A percentile compares a stretch with the other conserved stretches of the same genome.
phyloP scores from a whole-genome alignment of 208 protist species.

The Polymyxa betae region DNA sequence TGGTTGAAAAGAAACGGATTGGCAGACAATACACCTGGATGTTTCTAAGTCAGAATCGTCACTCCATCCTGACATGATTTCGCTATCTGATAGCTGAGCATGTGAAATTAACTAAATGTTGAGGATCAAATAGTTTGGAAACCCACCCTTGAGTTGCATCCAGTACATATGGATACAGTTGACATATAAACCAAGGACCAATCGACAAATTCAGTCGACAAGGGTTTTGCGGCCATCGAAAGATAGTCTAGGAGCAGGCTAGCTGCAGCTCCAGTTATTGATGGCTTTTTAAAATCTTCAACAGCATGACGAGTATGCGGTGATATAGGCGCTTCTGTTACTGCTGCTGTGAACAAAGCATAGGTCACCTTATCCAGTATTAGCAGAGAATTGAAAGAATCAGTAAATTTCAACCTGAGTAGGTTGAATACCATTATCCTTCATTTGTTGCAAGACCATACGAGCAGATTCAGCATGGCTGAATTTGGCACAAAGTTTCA shows the following conservation, averaged over 20 bases:
- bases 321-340: conserved; percentile 42
- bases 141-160: conserved; percentile 27
- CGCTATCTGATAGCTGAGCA: conserved; percentile 5
- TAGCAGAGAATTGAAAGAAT: not conserved
- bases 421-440: conserved; percentile 41
- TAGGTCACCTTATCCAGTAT: not conserved
- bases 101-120: not conserved
- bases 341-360: conserved; percentile 21
- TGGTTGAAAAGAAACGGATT: not conserved
- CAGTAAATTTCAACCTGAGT: not conserved
- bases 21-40: conserved; percentile 11
- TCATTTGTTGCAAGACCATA: conserved; percentile 26
- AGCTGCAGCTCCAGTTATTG: not conserved
- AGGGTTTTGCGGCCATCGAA: no score
- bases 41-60: not conserved
- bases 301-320: not conserved
- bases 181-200: not conserved
- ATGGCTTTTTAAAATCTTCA: not conserved
- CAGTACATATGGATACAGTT: conserved; percentile 1
- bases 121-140: not conserved
- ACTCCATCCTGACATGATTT: conserved; percentile 27
- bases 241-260: no score
- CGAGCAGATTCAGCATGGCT: conserved; percentile 34
- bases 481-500: conserved; percentile 53
- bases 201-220: not conserved